Evolutionary conservation across 179 eudicot genomes (phyloP), one percentile per base, ranked within the genome.

Genomic region (Spergularia azorica): DNA sequence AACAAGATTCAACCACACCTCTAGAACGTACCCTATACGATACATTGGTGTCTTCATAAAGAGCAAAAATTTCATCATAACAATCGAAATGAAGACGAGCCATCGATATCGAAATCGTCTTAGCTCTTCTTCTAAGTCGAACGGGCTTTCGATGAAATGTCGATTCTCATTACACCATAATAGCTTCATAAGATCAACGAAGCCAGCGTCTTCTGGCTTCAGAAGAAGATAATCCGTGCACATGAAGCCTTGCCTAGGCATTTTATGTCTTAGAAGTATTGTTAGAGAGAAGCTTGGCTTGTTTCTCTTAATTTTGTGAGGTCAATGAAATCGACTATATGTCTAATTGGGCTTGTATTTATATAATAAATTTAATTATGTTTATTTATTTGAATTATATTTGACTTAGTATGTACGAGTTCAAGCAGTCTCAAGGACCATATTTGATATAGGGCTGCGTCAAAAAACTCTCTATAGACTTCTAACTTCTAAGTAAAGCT

Each of bases 1-100:
- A 16, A 87, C 72, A 54, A 86, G 83, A 63, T 86, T 87, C 16
- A 88, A 69, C 87, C 75, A 86, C 6, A 60, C 13, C 64, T 77
- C 88, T 2, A 87, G 13, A n/a, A 59, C 48, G 20, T 48, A 67
- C 8, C 94, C 97, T 0, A 67, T 12, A 2, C 1, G 2, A 13
- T 82, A 83, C 89, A 90, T 13, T 0, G 92, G 90, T 3, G 54
- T 78, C 74, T 76, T 84, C 18, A 85, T 2, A 2, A 7, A 21
- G 16, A 74, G 56, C 0, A 91, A 54, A 36, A 87, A 41, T 75
- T 85, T 90, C 71, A 86, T 88, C 32, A 72, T n/a, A 10, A 81
- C 36, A 54, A 88, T 70, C 2, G 97, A 91, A 36, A 85, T 36
- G 63, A 88, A 84, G 0, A 91, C 72, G 48, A 91, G 70, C 92